Evolutionary conservation across 2,329 filamentous ascomycete genomes (phyloP), one percentile per base, ranked within the genome.

Genomic region (Beauveria rudraprayagi): DNA sequence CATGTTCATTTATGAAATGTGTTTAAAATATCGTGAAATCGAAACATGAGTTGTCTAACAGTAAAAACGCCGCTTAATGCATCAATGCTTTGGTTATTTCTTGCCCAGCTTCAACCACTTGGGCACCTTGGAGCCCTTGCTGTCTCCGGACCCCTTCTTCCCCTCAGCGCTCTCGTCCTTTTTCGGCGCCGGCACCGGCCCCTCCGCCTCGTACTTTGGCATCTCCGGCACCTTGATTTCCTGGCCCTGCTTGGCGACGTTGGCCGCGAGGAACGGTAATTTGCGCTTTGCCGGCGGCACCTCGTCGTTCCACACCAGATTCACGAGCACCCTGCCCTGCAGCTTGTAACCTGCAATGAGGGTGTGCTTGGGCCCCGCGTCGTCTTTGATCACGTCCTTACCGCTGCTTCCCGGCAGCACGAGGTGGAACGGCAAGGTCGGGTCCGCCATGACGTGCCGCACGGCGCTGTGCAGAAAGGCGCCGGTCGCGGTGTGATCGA

Each of bases 321-420:
- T 93, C 48, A 97, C 77, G 9, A 96, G 77, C 37, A 92, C 86
- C 40, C 85, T 82, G 7, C 86, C 86, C 3, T 80, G 81, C 64
- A 97, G 82, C 16, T 86, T 84, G 66, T 96, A 81, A 61, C 87
- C 85, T 56, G 81, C 79, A 61, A 97, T 89, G n/a, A 97, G 76
- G 50, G 72, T 82, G 70, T 80, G 80, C 41, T 73, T 71, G 8
- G 74, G 73, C 51, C 76, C 76, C 14, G 73, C 74, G 17, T 78
- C 74, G 61, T 84, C 79, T 30, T 72, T 72, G 64, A 83, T 78
- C 24, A 75, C 68, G 6, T 77, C 77, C 62, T 80, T 83, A 19
- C 26, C 43, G 28, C 28, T 43, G 30, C 77, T 74, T 16, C 83
- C 83, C 0, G 85, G 80, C 53, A 87, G 82, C 34, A 87, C 83